Percentiles rank a stretch among this genome's conserved stretches.
Conservation (phyloP, 495 filamentous ascomycete genomes). For the Oidiodendron maius region DNA sequence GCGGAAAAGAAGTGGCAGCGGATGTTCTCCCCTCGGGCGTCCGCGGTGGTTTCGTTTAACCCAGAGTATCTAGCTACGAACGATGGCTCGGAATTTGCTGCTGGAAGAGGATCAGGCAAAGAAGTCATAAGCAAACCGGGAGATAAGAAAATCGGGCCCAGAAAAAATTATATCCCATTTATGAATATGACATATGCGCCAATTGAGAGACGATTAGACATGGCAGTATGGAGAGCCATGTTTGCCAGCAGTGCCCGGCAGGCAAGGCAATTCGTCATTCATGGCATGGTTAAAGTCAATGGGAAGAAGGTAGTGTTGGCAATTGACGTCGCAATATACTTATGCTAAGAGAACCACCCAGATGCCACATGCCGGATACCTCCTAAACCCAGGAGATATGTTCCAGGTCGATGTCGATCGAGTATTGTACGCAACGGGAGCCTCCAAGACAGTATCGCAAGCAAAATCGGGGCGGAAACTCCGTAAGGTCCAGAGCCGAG, state of each 20-base stretch:
- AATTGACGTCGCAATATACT: background rate
- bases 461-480: slow-evolving; percentile 4
- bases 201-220: slow-evolving; percentile 83
- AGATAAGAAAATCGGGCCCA: background rate
- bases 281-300: slow-evolving; percentile 92
- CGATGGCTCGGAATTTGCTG: slow-evolving; percentile 75
- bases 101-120: slow-evolving; percentile 76
- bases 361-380: slow-evolving; percentile 91
- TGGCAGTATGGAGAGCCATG: slow-evolving; percentile 83
- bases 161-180: slow-evolving; percentile 50
- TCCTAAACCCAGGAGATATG: slow-evolving; percentile 95
- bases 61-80: slow-evolving; percentile 62
- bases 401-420: slow-evolving; percentile 89
- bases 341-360: slow-evolving; percentile 25
- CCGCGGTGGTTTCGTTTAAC: slow-evolving; percentile 81
- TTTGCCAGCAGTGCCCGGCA: slow-evolving; percentile 94
- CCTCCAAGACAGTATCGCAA: slow-evolving; percentile 45
- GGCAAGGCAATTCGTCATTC: slow-evolving; percentile 88
- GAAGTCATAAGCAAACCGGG: slow-evolving; percentile 1
- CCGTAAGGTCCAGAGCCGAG: background rate
- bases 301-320: slow-evolving; percentile 77
- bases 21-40: slow-evolving; percentile 76
- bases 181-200: slow-evolving; percentile 92
- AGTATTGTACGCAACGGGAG: slow-evolving; percentile 82
- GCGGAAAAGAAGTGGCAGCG: slow-evolving; percentile 84